phyloP scores from a whole-genome alignment of 371 early-diverging fungal species.

The Cokeromyces recurvatus region DNA sequence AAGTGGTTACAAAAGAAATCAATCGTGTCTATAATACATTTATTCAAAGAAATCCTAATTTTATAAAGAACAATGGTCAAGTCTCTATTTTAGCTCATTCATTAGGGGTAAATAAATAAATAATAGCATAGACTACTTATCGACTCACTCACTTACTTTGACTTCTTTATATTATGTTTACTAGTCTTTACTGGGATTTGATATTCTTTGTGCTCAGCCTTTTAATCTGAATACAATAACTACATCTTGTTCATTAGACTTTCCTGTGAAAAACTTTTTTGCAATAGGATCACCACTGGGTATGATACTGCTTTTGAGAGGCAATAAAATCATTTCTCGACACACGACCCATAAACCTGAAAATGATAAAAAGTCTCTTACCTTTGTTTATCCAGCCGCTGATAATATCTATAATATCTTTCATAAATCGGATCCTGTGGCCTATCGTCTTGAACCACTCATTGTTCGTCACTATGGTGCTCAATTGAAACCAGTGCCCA shows the following conservation, averaged over 20 bases:
- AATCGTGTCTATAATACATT: conserved; percentile 74
- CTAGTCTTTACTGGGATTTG: conserved; percentile 69
- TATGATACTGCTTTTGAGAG: conserved; percentile 70
- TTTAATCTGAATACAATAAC: conserved; percentile 1
- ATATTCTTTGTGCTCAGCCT: conserved; percentile 70
- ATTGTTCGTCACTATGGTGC: conserved; percentile 47
- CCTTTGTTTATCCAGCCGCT: conserved; percentile 58
- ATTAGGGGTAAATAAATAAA: conserved; percentile 55
- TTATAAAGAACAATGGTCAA: conserved; percentile 61
- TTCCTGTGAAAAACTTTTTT: conserved; percentile 56
- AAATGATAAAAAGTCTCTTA: not conserved
- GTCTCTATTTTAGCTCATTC: conserved; percentile 80
- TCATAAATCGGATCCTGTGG: conserved; percentile 64
- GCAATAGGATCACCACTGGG: conserved; percentile 80
- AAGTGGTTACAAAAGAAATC: conserved; percentile 67
- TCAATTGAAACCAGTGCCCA: conserved; percentile 59
- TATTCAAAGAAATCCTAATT: conserved; percentile 67
- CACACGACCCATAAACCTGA: not conserved
- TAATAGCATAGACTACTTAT: no score
- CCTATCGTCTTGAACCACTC: conserved; percentile 72
- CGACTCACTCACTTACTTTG: no score
- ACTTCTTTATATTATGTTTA: not conserved
- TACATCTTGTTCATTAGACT: conserved; percentile 15
- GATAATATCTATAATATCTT: conserved; percentile 79
- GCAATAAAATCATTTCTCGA: conserved; percentile 55